A percentile compares a stretch with the other conserved stretches of the same genome.
Conservation (phyloP, 2,329 filamentous ascomycete genomes). For the Talaromyces atroroseus region DNA sequence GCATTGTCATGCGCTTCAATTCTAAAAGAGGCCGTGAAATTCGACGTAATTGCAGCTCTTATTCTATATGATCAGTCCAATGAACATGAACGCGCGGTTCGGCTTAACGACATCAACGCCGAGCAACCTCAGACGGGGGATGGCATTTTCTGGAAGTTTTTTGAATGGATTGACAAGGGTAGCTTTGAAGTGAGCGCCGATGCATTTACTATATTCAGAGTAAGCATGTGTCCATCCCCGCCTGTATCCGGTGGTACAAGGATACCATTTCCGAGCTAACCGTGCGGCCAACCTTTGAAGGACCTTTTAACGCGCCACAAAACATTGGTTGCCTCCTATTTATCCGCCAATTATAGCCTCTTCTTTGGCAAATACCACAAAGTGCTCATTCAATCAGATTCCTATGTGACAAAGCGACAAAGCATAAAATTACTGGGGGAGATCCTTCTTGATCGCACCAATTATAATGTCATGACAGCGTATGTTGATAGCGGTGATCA, state of each 20-base stretch:
- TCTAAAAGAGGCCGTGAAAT: slow-evolving; percentile 81
- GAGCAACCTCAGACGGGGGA: slow-evolving; percentile 69
- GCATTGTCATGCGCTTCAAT: slow-evolving; percentile 88
- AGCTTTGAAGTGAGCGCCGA: slow-evolving; percentile 96
- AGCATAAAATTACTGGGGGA: slow-evolving; percentile 96
- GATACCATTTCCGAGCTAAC: slow-evolving; percentile 11
- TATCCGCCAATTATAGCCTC: slow-evolving; percentile 81
- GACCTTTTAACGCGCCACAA: slow-evolving; percentile 95
- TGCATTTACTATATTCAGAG: slow-evolving; percentile 94
- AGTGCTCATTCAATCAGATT: slow-evolving; percentile 81
- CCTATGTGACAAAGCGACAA: slow-evolving; percentile 96
- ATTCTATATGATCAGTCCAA: slow-evolving; percentile 87
- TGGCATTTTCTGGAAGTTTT: slow-evolving; percentile 94
- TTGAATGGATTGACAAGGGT: slow-evolving; percentile 93
- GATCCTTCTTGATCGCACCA: slow-evolving; percentile 86
- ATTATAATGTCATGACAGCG: slow-evolving; percentile 96
- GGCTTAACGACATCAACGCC: slow-evolving; percentile 70
- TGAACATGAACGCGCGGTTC: slow-evolving; percentile 66
- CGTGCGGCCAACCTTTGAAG: slow-evolving; percentile 40
- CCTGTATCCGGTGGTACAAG: background rate
- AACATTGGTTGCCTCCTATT: slow-evolving; percentile 77
- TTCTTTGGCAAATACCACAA: slow-evolving; percentile 92
- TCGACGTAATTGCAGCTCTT: slow-evolving; percentile 82
- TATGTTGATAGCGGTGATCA: slow-evolving; percentile 95
- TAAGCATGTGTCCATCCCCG: slow-evolving; percentile 40